Evolutionary conservation across 2,329 filamentous ascomycete genomes (phyloP).

Genomic region (Penicillium sp.): DNA sequence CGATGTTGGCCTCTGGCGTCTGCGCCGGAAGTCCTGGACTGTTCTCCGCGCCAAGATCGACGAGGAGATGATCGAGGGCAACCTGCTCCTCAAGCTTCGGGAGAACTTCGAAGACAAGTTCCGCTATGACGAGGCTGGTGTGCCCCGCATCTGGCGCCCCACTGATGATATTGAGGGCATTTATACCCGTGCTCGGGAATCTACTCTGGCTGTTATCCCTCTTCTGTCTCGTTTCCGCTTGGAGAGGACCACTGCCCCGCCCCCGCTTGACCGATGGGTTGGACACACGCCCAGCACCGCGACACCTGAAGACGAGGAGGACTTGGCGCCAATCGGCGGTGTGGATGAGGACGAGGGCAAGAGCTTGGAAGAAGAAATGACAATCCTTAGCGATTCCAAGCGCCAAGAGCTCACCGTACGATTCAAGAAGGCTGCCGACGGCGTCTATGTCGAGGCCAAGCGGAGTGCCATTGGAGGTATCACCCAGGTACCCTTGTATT

Average conservation of each 20-base stretch:
- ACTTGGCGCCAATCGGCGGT: constrained; percentile 81
- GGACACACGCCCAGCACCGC: constrained; percentile 70
- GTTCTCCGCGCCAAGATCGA: constrained; percentile 87
- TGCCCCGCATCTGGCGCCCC: constrained; percentile 93
- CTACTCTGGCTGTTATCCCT: constrained; percentile 84
- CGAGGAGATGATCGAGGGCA: constrained; percentile 97
- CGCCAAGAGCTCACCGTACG: constrained; percentile 85
- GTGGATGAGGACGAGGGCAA: constrained; percentile 93
- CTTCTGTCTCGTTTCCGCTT: constrained; percentile 81
- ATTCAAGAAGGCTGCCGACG: constrained; percentile 98
- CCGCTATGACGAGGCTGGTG: constrained; percentile 90
- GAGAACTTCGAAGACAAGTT: constrained; percentile 99
- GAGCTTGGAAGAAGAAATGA: constrained; percentile 94
- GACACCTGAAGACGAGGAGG: constrained; percentile 82
- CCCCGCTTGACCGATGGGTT: constrained; percentile 80
- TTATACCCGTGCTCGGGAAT: constrained; percentile 88
- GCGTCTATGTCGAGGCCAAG: constrained; percentile 97
- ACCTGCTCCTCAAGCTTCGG: constrained; percentile 86
- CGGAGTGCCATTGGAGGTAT: constrained; percentile 93
- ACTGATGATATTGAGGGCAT: constrained; percentile 95
- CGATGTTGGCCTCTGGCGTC: constrained; percentile 83
- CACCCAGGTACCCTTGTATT: constrained; percentile 89
- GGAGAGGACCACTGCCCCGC: constrained; percentile 66
- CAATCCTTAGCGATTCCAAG: constrained; percentile 84
- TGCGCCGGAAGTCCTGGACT: constrained; percentile 91